Evolutionary conservation across 108 stramenopile genomes (phyloP).

Genomic region (Pelagomonas calceolata): DNA sequence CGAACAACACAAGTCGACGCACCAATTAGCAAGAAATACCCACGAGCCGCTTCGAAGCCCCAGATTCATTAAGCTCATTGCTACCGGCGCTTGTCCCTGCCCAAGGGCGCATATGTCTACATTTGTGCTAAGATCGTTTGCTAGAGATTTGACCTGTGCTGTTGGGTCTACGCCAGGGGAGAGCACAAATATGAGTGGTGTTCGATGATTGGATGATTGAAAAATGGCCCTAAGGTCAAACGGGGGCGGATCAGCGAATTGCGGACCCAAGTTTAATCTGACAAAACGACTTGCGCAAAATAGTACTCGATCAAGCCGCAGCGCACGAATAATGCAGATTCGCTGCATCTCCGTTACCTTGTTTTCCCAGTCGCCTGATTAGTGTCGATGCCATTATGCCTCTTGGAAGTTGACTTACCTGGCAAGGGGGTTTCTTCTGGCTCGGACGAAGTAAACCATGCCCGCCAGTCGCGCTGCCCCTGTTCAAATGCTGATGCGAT

Average conservation of each 20-base stretch:
- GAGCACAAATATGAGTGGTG: constrained; percentile 51
- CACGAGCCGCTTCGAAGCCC: constrained; percentile 32
- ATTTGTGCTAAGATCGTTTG: constrained; percentile 8
- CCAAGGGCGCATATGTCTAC: constrained; percentile 37
- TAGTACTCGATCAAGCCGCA: constrained; percentile 41
- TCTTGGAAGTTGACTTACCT: too few relatives aligned
- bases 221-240: constrained; percentile 37
- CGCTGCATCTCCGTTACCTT: constrained; percentile 44
- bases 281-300: constrained; percentile 42
- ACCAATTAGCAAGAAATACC: constrained; percentile 54
- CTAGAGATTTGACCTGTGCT: constrained; percentile 29
- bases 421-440: constrained; percentile 46
- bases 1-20: too few relatives aligned
- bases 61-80: constrained; percentile 32
- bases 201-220: constrained; percentile 17
- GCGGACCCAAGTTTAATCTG: constrained; percentile 34
- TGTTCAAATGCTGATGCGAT: constrained; percentile 41
- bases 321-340: constrained; percentile 39
- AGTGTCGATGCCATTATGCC: too few relatives aligned
- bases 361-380: constrained; percentile 37
- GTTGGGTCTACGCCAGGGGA: constrained; percentile 57
- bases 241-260: constrained; percentile 46
- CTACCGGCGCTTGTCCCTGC: constrained; percentile 51
- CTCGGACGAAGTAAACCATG: constrained; percentile 36
- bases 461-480: constrained; percentile 42